A percentile compares a stretch with the other conserved stretches of the same genome.
These are phyloP conservation scores for Paecilomyces sp. DNA, from an alignment of 2,329 filamentous ascomycete species.

Conservation along the genomic window DNA sequence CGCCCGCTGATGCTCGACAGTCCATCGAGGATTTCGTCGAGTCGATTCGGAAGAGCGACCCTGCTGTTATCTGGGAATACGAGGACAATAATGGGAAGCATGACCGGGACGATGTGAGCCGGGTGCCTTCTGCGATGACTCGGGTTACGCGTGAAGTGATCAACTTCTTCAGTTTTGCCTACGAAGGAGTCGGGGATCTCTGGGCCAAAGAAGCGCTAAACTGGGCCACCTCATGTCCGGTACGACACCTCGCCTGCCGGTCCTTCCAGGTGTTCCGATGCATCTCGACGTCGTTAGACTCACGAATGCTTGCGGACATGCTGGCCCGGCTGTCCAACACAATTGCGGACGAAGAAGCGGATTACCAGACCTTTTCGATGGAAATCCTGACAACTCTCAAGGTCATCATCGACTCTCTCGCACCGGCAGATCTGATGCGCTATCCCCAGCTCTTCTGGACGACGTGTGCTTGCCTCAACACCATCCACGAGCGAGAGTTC, in stretches of 20 bases:
- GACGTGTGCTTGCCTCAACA: slow-evolving; percentile 90
- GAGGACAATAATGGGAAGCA: slow-evolving; percentile 79
- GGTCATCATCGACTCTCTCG: slow-evolving; percentile 79
- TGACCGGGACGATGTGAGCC: slow-evolving; percentile 65
- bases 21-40: slow-evolving; percentile 85
- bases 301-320: slow-evolving; percentile 95
- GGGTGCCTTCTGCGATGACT: slow-evolving; percentile 83
- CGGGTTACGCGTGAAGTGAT: slow-evolving; percentile 75
- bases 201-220: slow-evolving; percentile 86
- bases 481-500: slow-evolving; percentile 93
- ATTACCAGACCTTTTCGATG: slow-evolving; percentile 96
- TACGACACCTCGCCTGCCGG: slow-evolving; percentile 87
- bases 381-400: slow-evolving; percentile 93
- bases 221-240: slow-evolving; percentile 95
- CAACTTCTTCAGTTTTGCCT: slow-evolving; percentile 74
- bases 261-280: slow-evolving; percentile 98
- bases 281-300: slow-evolving; percentile 82
- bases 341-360: slow-evolving; percentile 86
- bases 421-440: slow-evolving; percentile 69
- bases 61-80: slow-evolving; percentile 85
- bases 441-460: slow-evolving; percentile 98
- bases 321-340: slow-evolving; percentile 91
- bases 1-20: slow-evolving; percentile 58
- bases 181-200: slow-evolving; percentile 78
- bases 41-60: slow-evolving; percentile 73